phyloP scores from a whole-genome alignment of 441 rosid species.

The Euphorbia celastroides region DNA sequence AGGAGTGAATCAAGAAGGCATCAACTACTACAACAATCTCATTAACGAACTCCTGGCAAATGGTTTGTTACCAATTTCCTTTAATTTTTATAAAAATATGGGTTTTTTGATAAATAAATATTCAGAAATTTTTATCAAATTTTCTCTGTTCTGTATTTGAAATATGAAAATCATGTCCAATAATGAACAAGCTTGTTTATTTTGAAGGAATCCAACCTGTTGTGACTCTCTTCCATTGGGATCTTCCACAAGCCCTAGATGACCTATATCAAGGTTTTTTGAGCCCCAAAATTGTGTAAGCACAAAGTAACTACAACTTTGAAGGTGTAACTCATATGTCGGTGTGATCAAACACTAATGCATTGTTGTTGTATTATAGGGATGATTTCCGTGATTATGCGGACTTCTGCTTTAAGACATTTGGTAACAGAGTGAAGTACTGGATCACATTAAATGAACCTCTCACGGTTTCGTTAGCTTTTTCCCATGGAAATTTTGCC shows the following conservation, averaged over 20 bases:
- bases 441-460: background rate
- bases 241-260: background rate
- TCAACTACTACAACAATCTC: background rate
- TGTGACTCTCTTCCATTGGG: constrained; percentile 6
- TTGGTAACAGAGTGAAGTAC: background rate
- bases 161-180: background rate
- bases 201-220: constrained; percentile 1
- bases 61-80: background rate
- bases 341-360: background rate
- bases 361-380: background rate
- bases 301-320: background rate
- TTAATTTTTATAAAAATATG: too few species aligned
- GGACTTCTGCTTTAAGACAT: background rate
- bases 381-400: constrained; percentile 1
- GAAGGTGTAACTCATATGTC: background rate
- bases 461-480: background rate
- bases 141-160: background rate
- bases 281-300: background rate
- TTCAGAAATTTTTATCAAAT: too few species aligned
- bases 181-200: background rate
- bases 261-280: background rate
- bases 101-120: too few species aligned
- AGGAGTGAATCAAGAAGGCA: background rate
- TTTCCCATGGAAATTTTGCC: background rate
- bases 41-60: background rate